Evolutionary conservation across 257 asterid genomes (phyloP).

Genomic region (Fraxinus excelsior): DNA sequence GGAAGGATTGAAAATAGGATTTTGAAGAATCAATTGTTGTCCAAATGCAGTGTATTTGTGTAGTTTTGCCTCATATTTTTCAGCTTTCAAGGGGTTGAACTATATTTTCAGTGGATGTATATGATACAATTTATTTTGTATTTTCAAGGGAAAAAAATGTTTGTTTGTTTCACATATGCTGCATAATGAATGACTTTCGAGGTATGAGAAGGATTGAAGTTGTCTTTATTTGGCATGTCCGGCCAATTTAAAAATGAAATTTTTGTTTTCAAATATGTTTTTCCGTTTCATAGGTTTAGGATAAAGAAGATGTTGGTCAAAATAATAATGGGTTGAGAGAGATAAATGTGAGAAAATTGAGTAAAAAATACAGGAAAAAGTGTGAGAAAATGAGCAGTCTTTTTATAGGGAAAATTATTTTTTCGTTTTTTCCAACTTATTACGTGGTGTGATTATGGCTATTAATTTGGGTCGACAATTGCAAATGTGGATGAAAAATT

Average conservation of each 20-base stretch:
- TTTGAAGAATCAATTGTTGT: slow-evolving; percentile 29
- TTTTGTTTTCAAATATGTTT: too few species aligned
- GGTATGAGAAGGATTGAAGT: background rate
- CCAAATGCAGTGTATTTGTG: slow-evolving; percentile 43
- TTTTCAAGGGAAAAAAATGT: slow-evolving; percentile 5
- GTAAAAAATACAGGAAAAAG: too few species aligned
- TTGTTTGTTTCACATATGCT: slow-evolving; percentile 3
- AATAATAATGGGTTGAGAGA: too few species aligned
- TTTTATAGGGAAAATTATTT: too few species aligned
- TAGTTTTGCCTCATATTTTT: slow-evolving; percentile 29
- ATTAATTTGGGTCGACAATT: too few species aligned
- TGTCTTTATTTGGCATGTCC: background rate
- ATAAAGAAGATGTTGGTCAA: too few species aligned
- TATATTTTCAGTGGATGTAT: slow-evolving; percentile 6
- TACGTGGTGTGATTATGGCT: too few species aligned
- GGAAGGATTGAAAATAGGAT: slow-evolving; percentile 29
- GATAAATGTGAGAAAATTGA: too few species aligned
- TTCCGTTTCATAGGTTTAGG: too few species aligned
- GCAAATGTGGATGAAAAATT: too few species aligned
- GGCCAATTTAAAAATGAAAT: background rate
- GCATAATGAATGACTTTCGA: background rate
- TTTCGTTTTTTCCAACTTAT: too few species aligned
- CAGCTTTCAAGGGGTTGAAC: background rate
- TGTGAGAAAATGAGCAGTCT: too few species aligned
- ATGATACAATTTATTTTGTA: background rate